phyloP scores from a whole-genome alignment of 768 basidiomycete species.

The Sporobolomyces roseus region DNA sequence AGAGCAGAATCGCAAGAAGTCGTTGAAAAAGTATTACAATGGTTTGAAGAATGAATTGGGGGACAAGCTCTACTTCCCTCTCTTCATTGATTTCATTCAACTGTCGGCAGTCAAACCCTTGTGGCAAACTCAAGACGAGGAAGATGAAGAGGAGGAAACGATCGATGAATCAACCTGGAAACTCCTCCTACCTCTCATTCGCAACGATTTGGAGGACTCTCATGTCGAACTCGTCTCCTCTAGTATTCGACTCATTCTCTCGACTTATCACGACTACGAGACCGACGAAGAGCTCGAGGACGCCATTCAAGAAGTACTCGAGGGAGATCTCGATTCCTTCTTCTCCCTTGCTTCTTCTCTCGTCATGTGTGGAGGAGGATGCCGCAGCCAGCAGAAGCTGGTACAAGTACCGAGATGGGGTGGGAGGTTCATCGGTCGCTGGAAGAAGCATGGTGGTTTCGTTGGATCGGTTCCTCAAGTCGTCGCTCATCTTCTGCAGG shows the following conservation, averaged over 20 bases:
- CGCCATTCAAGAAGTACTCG: background rate
- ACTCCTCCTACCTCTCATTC: background rate
- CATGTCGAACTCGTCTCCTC: background rate
- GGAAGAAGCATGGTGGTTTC: background rate
- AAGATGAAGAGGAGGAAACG: background rate
- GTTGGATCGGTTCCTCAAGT: background rate
- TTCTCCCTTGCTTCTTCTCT: conserved; percentile 5
- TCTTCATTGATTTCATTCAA: conserved; percentile 28
- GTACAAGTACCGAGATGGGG: background rate
- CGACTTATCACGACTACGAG: background rate
- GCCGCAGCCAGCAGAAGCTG: background rate
- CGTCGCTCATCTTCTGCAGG: conserved; percentile 6
- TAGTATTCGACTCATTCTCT: background rate
- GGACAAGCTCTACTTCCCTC: background rate
- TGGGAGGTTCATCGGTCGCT: background rate
- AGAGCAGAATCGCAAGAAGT: background rate
- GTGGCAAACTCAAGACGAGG: conserved; percentile 1
- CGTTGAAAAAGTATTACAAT: conserved; percentile 21
- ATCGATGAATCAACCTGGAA: conserved; percentile 7
- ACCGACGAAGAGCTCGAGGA: conserved; percentile 3
- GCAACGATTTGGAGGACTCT: conserved; percentile 13
- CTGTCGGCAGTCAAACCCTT: conserved; percentile 9
- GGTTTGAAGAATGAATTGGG: background rate
- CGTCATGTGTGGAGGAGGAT: conserved; percentile 9
- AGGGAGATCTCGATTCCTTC: conserved; percentile 20